Percentiles rank a stretch among this genome's conserved stretches.
Conservation (phyloP, 2,329 filamentous ascomycete species). For the Atkinsonella texensis region DNA sequence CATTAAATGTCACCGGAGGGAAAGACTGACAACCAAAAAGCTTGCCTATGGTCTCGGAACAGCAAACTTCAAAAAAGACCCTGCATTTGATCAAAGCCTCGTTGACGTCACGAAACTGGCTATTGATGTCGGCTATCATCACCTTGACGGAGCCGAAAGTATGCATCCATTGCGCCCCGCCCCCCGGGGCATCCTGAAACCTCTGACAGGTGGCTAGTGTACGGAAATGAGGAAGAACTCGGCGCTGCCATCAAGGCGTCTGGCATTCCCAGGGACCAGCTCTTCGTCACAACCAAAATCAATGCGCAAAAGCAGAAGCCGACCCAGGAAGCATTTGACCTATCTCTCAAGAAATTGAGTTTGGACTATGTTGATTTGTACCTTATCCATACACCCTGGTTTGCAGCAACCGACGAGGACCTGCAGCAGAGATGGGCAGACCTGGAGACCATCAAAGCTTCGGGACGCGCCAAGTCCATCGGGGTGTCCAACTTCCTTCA, state of each 20-base stretch:
- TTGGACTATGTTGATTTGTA: conserved; percentile 64
- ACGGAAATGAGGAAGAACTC: conserved; percentile 57
- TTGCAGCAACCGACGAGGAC: conserved; percentile 33
- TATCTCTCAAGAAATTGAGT: conserved; percentile 52
- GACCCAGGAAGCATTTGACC: conserved; percentile 38
- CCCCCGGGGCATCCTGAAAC: no score
- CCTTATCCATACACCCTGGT: conserved; percentile 48
- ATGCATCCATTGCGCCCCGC: conserved; percentile 1
- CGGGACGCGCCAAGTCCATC: conserved; percentile 55
- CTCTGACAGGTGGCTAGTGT: conserved; percentile 28
- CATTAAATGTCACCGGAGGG: not conserved
- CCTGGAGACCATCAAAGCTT: conserved; percentile 52
- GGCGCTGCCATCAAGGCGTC: conserved; percentile 58
- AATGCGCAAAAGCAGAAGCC: conserved; percentile 26
- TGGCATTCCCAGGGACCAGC: conserved; percentile 50
- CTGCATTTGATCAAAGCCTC: conserved; percentile 41
- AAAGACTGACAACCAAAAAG: conserved; percentile 21
- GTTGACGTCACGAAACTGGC: conserved; percentile 43
- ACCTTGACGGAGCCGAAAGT: conserved; percentile 67
- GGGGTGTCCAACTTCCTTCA: conserved; percentile 66
- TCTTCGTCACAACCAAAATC: conserved; percentile 57
- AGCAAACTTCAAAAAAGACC: conserved; percentile 43
- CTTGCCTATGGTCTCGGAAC: conserved; percentile 64
- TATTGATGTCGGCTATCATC: conserved; percentile 56
- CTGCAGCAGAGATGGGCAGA: conserved; percentile 50